Percentiles rank a stretch among this genome's conserved stretches.
These are phyloP conservation scores for Hypomyces rosellus DNA, from an alignment of 2,329 filamentous ascomycete genomes.

Conservation along the genomic window DNA sequence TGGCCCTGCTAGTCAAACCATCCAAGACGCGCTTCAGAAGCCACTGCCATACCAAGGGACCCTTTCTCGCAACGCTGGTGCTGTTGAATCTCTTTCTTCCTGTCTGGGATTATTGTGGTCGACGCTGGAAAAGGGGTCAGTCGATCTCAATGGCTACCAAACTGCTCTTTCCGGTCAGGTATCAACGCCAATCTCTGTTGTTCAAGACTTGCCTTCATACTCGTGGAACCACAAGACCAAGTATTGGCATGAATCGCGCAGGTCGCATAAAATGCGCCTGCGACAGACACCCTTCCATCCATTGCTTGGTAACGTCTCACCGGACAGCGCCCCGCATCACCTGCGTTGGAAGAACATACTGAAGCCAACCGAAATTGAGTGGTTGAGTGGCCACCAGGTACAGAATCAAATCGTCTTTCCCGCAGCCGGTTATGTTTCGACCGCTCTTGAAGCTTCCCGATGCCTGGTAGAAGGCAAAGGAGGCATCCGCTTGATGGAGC, in stretches of 20 bases:
- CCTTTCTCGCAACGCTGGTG: too few relatives aligned
- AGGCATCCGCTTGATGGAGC: not conserved
- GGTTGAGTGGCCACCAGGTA: conserved; percentile 36
- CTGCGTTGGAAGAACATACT: conserved; percentile 17
- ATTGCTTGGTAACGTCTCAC: not conserved
- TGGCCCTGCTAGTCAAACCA: not conserved
- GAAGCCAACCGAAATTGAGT: conserved; percentile 21
- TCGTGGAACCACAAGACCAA: not conserved
- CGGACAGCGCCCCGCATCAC: not conserved
- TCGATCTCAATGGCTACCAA: too few relatives aligned
- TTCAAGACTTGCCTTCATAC: not conserved
- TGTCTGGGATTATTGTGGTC: too few relatives aligned
- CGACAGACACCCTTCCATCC: not conserved
- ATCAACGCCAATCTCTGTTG: too few relatives aligned
- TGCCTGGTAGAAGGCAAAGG: not conserved
- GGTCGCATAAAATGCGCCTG: not conserved
- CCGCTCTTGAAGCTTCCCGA: conserved; percentile 24
- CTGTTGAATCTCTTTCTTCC: too few relatives aligned
- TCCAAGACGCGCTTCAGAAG: not conserved
- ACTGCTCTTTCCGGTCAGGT: too few relatives aligned
- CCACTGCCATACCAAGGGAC: too few relatives aligned
- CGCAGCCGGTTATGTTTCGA: conserved; percentile 27
- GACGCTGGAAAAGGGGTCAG: too few relatives aligned
- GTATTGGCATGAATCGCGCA: not conserved
- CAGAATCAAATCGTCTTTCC: conserved; percentile 38